phyloP scores from a whole-genome alignment of 2,329 filamentous ascomycete genomes.

The Aspergillus hiratsukae region DNA sequence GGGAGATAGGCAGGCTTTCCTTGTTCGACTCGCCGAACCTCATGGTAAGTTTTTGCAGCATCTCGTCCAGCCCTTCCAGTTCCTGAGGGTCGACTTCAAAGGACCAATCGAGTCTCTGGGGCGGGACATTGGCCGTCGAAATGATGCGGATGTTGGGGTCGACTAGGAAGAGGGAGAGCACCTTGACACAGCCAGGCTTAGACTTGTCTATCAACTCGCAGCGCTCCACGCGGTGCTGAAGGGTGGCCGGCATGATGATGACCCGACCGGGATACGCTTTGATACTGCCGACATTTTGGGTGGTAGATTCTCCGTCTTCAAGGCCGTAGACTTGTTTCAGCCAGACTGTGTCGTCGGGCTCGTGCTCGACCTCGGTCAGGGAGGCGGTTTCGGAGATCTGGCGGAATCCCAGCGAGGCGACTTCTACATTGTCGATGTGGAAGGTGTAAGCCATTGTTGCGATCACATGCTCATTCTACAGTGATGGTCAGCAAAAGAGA shows the following conservation, averaged over 20 bases:
- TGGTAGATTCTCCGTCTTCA: slow-evolving; percentile 19
- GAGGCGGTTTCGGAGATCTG: slow-evolving; percentile 33
- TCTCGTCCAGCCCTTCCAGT: slow-evolving; percentile 4
- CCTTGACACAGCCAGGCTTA: slow-evolving; percentile 22
- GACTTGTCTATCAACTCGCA: slow-evolving; percentile 18
- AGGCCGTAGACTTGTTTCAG: slow-evolving; percentile 27
- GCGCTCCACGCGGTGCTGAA: slow-evolving; percentile 19
- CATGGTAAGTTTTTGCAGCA: slow-evolving; percentile 17
- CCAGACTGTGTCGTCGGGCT: slow-evolving; percentile 27
- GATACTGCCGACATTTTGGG: slow-evolving; percentile 23
- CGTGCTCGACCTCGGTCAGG: slow-evolving; percentile 28
- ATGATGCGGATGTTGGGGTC: slow-evolving; percentile 21
- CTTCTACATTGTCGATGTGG: slow-evolving; percentile 56
- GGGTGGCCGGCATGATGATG: slow-evolving; percentile 28
- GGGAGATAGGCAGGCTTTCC: slow-evolving; percentile 27
- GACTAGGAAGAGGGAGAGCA: slow-evolving; percentile 23
- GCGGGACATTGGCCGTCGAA: slow-evolving; percentile 23
- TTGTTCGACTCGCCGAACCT: slow-evolving; percentile 16
- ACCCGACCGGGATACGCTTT: slow-evolving; percentile 15
- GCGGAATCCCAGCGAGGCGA: slow-evolving; percentile 50
- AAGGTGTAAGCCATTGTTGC: slow-evolving; percentile 62
- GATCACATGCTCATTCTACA: slow-evolving; percentile 59
- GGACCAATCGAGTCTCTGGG: slow-evolving; percentile 36
- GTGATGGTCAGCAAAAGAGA: background rate
- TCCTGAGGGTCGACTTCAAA: slow-evolving; percentile 28